A percentile compares a stretch with the other conserved stretches of the same genome.
Conservation (phyloP, 129 eudicot genomes). For the Flaveria sonorensis region DNA sequence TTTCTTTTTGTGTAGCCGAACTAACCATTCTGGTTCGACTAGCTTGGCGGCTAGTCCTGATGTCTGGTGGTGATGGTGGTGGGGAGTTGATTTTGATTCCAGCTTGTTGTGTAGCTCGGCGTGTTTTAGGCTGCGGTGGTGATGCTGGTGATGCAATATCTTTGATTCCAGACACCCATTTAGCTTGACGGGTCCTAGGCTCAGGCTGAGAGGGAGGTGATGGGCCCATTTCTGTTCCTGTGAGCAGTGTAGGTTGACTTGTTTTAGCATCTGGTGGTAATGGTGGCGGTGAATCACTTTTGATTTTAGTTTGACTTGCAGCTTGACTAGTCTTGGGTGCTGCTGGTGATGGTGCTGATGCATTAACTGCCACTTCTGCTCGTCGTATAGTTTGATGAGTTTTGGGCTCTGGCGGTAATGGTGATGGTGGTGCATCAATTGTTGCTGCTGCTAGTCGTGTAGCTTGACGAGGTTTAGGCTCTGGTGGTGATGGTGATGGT, state of each 20-base stretch:
- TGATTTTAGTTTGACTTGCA: conserved; percentile 17
- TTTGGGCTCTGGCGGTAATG: background rate
- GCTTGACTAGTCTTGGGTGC: conserved; percentile 16
- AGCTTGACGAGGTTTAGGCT: conserved; percentile 11
- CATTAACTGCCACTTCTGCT: background rate
- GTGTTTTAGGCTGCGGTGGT: conserved; percentile 26
- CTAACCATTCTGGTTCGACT: conserved; percentile 11
- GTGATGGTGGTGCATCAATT: background rate
- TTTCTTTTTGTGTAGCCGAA: conserved; percentile 16
- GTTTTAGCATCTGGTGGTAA: conserved; percentile 29
- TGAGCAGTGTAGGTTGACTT: conserved; percentile 20
- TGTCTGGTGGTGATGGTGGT: conserved; percentile 33
- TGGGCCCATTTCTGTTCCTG: background rate
- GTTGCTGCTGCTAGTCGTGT: background rate
- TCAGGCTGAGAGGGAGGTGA: conserved; percentile 15
- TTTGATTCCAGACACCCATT: conserved; percentile 10
- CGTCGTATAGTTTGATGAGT: conserved; percentile 16
- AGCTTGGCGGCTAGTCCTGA: conserved; percentile 30
- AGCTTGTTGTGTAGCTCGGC: conserved; percentile 24
- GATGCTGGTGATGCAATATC: conserved; percentile 5
- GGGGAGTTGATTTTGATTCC: conserved; percentile 24
- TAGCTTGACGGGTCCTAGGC: conserved; percentile 23
- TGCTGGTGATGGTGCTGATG: conserved; percentile 1
- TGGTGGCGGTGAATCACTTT: conserved; percentile 22
- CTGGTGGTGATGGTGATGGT: background rate